Percentiles rank a stretch among this genome's conserved stretches.
Evolutionary conservation across 805 yeast species (phyloP).

Genomic region (Yarrowia alimentaria): DNA sequence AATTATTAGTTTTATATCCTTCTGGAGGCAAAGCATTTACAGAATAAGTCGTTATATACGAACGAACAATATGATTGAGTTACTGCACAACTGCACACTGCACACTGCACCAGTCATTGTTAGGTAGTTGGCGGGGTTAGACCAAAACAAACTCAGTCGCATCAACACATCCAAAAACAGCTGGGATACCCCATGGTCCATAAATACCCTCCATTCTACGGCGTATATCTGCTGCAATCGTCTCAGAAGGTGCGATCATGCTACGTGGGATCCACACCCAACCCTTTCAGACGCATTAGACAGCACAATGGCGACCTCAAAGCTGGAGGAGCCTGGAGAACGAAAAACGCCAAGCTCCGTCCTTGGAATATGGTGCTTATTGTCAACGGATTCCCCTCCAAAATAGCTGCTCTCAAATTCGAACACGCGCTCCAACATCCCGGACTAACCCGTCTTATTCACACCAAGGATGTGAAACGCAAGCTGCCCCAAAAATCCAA

Average conservation of each 20-base stretch:
- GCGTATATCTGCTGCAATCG: slow-evolving; percentile 69
- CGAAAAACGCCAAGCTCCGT: slow-evolving; percentile 54
- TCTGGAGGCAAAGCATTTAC: too few relatives aligned
- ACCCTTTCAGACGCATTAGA: slow-evolving; percentile 63
- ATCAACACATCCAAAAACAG: not conserved
- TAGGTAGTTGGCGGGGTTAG: too few relatives aligned
- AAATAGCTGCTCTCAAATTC: slow-evolving; percentile 68
- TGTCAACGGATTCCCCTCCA: slow-evolving; percentile 71
- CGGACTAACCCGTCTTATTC: slow-evolving; percentile 60
- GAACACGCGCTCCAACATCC: slow-evolving; percentile 86
- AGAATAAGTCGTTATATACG: too few relatives aligned
- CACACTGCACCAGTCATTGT: too few relatives aligned
- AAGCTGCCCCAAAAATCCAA: slow-evolving; percentile 31
- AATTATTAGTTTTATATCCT: too few relatives aligned
- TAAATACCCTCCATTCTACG: slow-evolving; percentile 47
- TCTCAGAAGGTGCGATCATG: slow-evolving; percentile 55
- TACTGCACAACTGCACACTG: too few relatives aligned
- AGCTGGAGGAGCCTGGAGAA: slow-evolving; percentile 67
- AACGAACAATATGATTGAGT: too few relatives aligned
- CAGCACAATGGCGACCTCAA: slow-evolving; percentile 74
- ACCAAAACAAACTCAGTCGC: too few relatives aligned
- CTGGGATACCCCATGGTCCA: slow-evolving; percentile 24
- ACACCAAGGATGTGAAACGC: slow-evolving; percentile 43
- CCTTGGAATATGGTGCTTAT: slow-evolving; percentile 72
- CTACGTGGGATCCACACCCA: slow-evolving; percentile 81